Conservation (phyloP, 2,329 filamentous ascomycete species). For the Neofusicoccum parvum region DNA sequence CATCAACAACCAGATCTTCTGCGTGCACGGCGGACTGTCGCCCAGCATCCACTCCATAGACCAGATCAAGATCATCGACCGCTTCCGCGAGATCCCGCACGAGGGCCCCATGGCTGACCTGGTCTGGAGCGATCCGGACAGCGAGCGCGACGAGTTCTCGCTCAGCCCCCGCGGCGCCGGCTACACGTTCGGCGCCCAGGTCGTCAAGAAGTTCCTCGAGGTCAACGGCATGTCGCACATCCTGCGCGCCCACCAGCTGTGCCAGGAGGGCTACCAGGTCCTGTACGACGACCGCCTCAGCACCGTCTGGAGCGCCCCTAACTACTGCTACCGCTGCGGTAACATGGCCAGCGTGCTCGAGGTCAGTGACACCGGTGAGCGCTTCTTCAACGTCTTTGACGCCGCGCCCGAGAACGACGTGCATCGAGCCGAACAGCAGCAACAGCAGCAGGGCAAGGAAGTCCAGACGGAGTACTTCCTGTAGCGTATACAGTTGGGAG, state of each 20-base stretch:
- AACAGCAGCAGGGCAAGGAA: constrained; percentile 71
- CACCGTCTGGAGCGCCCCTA: constrained; percentile 82
- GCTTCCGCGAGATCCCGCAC: constrained; percentile 97
- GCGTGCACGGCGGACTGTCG: constrained; percentile 81
- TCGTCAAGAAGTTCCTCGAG: constrained; percentile 96
- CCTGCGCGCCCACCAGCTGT: constrained; percentile 94
- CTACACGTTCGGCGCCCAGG: constrained; percentile 96
- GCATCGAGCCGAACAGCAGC: constrained; percentile 78
- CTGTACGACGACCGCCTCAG: constrained; percentile 92
- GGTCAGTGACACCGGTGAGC: constrained; percentile 87
- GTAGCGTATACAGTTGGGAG: constrained; percentile 46
- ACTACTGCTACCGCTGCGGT: constrained; percentile 92
- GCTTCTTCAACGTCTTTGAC: constrained; percentile 97
- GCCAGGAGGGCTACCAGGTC: constrained; percentile 96
- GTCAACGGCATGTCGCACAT: constrained; percentile 99
- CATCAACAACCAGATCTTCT: constrained; percentile 99
- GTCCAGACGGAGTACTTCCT: constrained; percentile 69
- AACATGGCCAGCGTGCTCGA: constrained; percentile 97
- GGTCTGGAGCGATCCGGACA: constrained; percentile 97
- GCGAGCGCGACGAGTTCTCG: constrained; percentile 96
- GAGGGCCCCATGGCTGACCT: constrained; percentile 99
- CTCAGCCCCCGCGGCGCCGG: constrained; percentile 90
- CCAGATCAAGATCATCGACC: constrained; percentile 99
- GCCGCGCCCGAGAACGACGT: constrained; percentile 94
- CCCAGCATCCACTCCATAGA: constrained; percentile 93